Base-by-base conservation (phyloP, 2,329 filamentous ascomycete species). In the Phaeosphaeria sp. region DNA sequence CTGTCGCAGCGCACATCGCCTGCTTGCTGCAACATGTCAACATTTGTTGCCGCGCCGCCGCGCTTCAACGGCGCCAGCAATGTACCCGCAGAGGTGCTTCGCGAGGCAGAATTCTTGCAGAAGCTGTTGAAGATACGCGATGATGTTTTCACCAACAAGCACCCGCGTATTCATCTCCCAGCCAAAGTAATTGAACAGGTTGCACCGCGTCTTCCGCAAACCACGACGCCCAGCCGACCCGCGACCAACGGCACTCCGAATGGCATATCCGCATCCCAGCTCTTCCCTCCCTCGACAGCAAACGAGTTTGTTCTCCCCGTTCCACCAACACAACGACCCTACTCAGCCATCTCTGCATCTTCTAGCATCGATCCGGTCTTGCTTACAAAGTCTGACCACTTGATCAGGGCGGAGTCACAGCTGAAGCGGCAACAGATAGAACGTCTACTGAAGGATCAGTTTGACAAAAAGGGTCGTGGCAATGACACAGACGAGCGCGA, bases 391-490 rank as follows among this genome's bases (percentile, higher is more conserved):
- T 93, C 93, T 66, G 90, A 92, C 73, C 88, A 91, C 73, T 82
- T 96, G 66, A 87, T 95, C 73, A 90, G 88, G 79, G 92, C 92
- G 72, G 92, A 96, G 78, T 81, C 92, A 60, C 87, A 90, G 73
- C 79, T 94, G 62, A 91, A 92, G 78, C 88, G 94, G 62, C 88
- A 93, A 77, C 87, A 90, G 63, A 82, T 97, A 69, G 95, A 98
- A 78, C 87, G 89, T 64, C 80, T 83, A 36, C 78, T 98, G 67
- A 89, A 87, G 76, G 90, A 96, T 52, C 90, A 96, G 76, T 79
- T 90, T 66, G 90, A 94, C 58, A 85, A 81, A 73, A 82, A 81
- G 66, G 66, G 69, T 36, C 82, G 81, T 59, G 81, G 81, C 65
- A 84, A 80, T 72, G 81, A 84, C 56, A 72, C 75, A 25, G 80